A percentile compares a stretch with the other conserved stretches of the same genome.
Evolutionary conservation across 2,329 filamentous ascomycete genomes (phyloP).

Genomic region (Rutstroemia sp.): DNA sequence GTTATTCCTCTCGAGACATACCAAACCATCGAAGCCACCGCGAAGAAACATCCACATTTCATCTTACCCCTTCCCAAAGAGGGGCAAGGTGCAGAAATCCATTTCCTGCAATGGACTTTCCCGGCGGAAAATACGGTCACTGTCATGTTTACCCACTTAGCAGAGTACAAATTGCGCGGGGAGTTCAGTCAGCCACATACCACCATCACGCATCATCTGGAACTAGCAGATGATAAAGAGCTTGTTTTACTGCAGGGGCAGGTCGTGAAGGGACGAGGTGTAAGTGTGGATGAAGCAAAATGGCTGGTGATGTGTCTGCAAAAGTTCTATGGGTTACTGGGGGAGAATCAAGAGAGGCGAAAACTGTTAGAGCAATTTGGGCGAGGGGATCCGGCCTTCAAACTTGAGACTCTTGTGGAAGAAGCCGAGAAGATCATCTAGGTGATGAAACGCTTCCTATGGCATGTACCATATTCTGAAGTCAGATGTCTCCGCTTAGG

Average conservation of each 20-base stretch:
- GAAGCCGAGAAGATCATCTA: constrained; percentile 75
- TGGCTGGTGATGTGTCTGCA: constrained; percentile 92
- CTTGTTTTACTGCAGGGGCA: constrained; percentile 81
- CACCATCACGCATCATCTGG: constrained; percentile 84
- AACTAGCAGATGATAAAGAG: constrained; percentile 66
- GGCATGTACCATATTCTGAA: background rate
- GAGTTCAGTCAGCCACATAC: constrained; percentile 91
- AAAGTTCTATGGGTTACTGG: constrained; percentile 72
- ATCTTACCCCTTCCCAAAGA: constrained; percentile 75
- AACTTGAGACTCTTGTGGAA: constrained; percentile 75
- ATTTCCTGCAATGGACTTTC: constrained; percentile 95
- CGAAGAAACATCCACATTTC: constrained; percentile 75
- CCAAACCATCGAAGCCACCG: constrained; percentile 60
- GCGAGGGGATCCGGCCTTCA: constrained; percentile 70
- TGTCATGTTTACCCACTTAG: constrained; percentile 88
- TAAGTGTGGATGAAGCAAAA: constrained; percentile 73
- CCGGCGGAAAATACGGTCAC: constrained; percentile 63
- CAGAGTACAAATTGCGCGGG: constrained; percentile 84
- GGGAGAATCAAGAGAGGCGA: constrained; percentile 51
- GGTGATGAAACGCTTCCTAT: background rate
- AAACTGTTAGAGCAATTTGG: constrained; percentile 77
- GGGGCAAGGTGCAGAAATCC: constrained; percentile 73
- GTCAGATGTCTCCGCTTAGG: background rate
- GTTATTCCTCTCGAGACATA: constrained; percentile 71
- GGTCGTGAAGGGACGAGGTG: constrained; percentile 68